These are phyloP conservation scores for Besnoitia besnoiti DNA, from an alignment of 169 alveolate genomes.

Conservation along the genomic window DNA sequence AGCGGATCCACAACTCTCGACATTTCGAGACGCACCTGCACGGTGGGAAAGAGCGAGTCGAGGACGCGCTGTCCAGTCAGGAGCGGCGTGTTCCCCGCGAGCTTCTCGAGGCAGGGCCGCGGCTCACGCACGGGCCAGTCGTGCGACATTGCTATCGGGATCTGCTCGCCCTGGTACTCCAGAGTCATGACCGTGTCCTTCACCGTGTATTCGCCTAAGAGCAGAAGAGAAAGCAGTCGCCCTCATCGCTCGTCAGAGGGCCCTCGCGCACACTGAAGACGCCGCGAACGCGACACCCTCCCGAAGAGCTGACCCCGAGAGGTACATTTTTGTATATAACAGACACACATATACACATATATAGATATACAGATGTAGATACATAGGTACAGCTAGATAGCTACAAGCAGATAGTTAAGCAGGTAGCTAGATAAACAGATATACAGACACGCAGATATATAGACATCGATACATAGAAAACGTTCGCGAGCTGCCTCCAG, in stretches of 20 bases:
- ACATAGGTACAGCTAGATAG: too few relatives aligned
- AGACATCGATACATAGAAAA: neutral
- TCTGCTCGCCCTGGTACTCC: slow-evolving; percentile 91
- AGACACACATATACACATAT: too few relatives aligned
- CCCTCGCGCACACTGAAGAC: too few relatives aligned
- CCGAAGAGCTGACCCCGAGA: too few relatives aligned
- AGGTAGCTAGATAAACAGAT: neutral
- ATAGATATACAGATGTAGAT: too few relatives aligned
- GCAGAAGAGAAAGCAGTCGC: slow-evolving; percentile 63
- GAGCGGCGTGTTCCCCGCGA: slow-evolving; percentile 93
- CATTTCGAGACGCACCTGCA: slow-evolving; percentile 66
- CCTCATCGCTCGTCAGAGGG: too few relatives aligned
- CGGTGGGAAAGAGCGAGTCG: slow-evolving; percentile 97
- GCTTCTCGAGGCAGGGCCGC: slow-evolving; percentile 96
- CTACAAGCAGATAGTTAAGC: too few relatives aligned
- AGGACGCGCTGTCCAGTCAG: slow-evolving; percentile 98
- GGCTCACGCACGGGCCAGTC: slow-evolving; percentile 99
- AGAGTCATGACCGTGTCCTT: slow-evolving; percentile 59
- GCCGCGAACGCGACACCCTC: too few relatives aligned
- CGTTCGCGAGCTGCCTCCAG: neutral
- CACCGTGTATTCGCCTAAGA: slow-evolving; percentile 70
- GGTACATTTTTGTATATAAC: too few relatives aligned
- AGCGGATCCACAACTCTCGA: too few relatives aligned
- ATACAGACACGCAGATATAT: neutral
- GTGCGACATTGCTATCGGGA: slow-evolving; percentile 92